Evolutionary conservation across 2,329 filamentous ascomycete genomes (phyloP).

Genomic region (Cordyceps militaris): DNA sequence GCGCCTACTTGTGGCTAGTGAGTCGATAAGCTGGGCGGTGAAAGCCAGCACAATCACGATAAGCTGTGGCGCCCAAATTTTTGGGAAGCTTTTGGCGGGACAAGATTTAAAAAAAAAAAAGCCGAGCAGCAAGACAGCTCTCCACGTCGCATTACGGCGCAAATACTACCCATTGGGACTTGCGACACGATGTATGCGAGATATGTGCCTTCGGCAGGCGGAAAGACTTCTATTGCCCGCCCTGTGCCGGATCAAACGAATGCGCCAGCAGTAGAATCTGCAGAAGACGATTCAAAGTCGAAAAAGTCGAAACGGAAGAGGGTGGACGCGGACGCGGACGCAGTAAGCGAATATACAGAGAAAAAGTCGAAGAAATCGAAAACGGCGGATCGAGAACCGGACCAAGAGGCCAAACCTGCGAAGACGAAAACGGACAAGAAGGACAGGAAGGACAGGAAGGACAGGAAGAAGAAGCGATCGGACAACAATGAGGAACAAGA

Average conservation of each 20-base stretch:
- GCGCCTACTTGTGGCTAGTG: not conserved
- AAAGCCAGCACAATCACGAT: constrained; percentile 30
- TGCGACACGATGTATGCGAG: constrained; percentile 33
- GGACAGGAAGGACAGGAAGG: constrained; percentile 17
- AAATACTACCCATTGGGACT: constrained; percentile 15
- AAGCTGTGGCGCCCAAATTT: constrained; percentile 29
- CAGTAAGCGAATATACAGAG: constrained; percentile 22
- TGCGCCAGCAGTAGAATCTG: constrained; percentile 15
- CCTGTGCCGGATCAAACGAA: constrained; percentile 23
- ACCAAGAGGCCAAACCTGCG: constrained; percentile 16
- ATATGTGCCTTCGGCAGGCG: constrained; percentile 33
- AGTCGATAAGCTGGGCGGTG: constrained; percentile 25
- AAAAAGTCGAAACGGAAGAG: constrained; percentile 30
- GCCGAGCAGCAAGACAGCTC: not conserved
- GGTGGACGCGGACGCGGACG: constrained; percentile 23
- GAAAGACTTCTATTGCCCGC: constrained; percentile 13
- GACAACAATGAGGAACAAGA: not conserved
- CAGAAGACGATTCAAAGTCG: constrained; percentile 23
- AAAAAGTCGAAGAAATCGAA: constrained; percentile 20
- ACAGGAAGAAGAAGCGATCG: constrained; percentile 15
- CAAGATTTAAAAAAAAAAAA: not conserved
- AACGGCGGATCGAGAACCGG: constrained; percentile 15
- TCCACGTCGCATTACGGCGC: not conserved
- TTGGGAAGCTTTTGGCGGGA: constrained; percentile 19
- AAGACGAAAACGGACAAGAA: constrained; percentile 24